Percentiles rank a stretch among this genome's conserved stretches.
phyloP scores from a whole-genome alignment of 176 grass and related monocot species.

The Otatea glauca region DNA sequence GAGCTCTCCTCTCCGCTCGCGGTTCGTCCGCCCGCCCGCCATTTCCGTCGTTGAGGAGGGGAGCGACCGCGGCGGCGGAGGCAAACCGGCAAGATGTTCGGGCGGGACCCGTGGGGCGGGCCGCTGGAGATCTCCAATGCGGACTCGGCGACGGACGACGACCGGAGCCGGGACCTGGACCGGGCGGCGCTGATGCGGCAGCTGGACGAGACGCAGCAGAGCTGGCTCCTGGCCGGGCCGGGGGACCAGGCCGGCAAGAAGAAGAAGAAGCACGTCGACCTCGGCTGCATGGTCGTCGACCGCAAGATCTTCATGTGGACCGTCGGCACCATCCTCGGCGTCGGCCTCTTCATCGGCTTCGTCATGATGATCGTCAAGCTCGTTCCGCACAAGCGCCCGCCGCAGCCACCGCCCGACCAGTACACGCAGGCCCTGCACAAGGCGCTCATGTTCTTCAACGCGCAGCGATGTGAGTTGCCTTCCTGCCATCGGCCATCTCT shows the following conservation, averaged over 20 bases:
- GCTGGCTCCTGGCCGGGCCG: conserved; percentile 78
- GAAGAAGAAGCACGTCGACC: conserved; percentile 83
- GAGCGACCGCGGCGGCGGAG: background rate
- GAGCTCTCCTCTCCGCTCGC: background rate
- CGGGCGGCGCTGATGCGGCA: conserved; percentile 76
- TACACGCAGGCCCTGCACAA: conserved; percentile 90
- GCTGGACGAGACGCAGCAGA: conserved; percentile 93
- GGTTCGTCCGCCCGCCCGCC: background rate
- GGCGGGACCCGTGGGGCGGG: conserved; percentile 91
- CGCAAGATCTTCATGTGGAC: conserved; percentile 95
- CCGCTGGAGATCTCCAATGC: conserved; percentile 84
- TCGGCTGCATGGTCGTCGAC: conserved; percentile 79
- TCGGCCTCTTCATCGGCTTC: conserved; percentile 77
- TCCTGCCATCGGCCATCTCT: background rate
- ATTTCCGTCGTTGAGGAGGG: conserved; percentile 19
- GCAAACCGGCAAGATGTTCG: conserved; percentile 67
- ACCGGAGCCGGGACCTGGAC: conserved; percentile 84
- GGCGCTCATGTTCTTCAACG: conserved; percentile 99
- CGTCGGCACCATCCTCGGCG: conserved; percentile 69
- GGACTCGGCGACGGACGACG: conserved; percentile 89
- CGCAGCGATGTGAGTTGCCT: conserved; percentile 81
- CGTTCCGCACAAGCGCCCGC: conserved; percentile 68
- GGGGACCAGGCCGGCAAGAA: conserved; percentile 75
- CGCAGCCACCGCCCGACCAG: conserved; percentile 64
- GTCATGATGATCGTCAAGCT: conserved; percentile 90